Conservation (phyloP, 2,329 filamentous ascomycete species). For the Cercospora sp. region DNA sequence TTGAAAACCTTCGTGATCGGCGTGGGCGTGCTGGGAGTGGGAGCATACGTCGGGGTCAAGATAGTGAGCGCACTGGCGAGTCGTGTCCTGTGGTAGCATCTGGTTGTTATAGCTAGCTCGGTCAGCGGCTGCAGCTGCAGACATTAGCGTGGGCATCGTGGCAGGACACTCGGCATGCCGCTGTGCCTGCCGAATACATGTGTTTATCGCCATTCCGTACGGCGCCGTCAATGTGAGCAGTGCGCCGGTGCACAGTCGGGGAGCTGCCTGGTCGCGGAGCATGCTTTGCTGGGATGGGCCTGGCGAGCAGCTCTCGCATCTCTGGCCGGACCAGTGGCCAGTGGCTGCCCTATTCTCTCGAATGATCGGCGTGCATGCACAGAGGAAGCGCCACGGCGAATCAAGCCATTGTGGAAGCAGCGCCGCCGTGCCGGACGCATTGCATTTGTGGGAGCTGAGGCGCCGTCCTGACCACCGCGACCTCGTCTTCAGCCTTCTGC, state of each 20-base stretch:
- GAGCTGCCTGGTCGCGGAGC: background rate
- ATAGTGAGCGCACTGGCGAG: conserved; percentile 26
- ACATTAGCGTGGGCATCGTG: background rate
- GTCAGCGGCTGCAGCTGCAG: conserved; percentile 7
- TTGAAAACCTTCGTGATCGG: conserved; percentile 48
- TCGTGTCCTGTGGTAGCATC: conserved; percentile 22
- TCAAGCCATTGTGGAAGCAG: conserved; percentile 10
- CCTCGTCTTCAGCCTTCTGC: background rate
- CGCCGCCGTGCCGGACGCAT: background rate
- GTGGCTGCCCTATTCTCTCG: background rate
- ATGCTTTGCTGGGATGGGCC: background rate
- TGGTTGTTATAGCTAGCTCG: conserved; percentile 7
- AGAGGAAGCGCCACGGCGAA: background rate
- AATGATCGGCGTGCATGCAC: background rate
- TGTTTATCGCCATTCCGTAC: background rate
- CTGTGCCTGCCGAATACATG: background rate
- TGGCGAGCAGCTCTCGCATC: background rate
- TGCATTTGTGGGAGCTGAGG: background rate
- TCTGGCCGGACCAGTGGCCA: background rate
- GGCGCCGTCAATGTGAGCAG: background rate
- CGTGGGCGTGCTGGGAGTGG: conserved; percentile 28
- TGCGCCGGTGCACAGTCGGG: background rate
- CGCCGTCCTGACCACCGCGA: background rate
- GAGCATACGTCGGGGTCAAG: conserved; percentile 26
- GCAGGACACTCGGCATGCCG: background rate